Percentiles rank a stretch among this genome's conserved stretches.
Conservation (phyloP, 768 basidiomycete genomes). For the Chlorophyllum brunneum region DNA sequence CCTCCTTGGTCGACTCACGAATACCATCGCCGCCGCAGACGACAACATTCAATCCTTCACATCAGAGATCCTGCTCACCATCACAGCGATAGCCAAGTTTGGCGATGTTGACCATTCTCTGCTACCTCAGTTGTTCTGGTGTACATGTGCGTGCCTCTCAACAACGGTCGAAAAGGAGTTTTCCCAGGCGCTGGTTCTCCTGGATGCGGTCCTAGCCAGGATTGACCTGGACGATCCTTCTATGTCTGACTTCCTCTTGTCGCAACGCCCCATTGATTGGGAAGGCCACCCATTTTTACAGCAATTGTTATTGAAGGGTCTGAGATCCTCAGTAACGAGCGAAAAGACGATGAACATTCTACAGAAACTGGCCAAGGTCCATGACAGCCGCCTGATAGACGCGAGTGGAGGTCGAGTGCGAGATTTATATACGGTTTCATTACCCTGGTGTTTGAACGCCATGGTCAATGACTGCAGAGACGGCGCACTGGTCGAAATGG, state of each 20-base stretch:
- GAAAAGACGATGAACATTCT: constrained; percentile 66
- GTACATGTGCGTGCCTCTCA: constrained; percentile 71
- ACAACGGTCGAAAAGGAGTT: constrained; percentile 86
- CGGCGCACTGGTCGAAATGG: constrained; percentile 61
- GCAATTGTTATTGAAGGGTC: constrained; percentile 64
- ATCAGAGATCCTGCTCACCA: constrained; percentile 74
- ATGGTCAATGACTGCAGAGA: constrained; percentile 59
- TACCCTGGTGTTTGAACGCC: constrained; percentile 88
- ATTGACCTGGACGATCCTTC: constrained; percentile 67
- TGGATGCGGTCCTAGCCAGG: constrained; percentile 61
- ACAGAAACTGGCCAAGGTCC: constrained; percentile 53
- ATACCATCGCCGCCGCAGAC: constrained; percentile 75
- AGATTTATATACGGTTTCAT: constrained; percentile 74
- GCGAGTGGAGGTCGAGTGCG: constrained; percentile 65
- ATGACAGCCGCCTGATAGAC: constrained; percentile 68
- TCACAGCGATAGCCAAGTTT: constrained; percentile 56
- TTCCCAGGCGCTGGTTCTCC: constrained; percentile 55
- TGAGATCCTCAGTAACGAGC: constrained; percentile 75
- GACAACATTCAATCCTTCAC: constrained; percentile 79
- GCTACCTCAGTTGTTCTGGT: constrained; percentile 87
- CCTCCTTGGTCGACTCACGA: constrained; percentile 78
- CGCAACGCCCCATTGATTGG: constrained; percentile 73
- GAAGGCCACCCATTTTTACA: constrained; percentile 61
- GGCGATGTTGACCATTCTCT: constrained; percentile 56
- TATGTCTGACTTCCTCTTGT: constrained; percentile 66